Evolutionary conservation across 2,329 filamentous ascomycete genomes (phyloP), one percentile per base, ranked within the genome.

Genomic region (Fusarium musae): DNA sequence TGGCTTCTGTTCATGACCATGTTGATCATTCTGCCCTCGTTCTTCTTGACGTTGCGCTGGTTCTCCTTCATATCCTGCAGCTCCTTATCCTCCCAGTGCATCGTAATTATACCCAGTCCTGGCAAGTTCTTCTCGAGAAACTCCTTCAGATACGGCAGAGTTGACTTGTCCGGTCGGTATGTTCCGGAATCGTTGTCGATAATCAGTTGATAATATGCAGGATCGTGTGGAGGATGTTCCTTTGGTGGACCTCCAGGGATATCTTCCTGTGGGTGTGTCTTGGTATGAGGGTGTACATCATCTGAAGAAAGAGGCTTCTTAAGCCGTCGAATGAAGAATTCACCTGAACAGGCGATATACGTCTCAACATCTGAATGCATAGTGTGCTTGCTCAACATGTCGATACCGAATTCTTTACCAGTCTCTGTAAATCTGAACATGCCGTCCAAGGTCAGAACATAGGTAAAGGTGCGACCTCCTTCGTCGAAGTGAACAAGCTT

Each of bases 151-250:
- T 91, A 80, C 0, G 93, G 93, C 3, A 98, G 87, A 15, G 93
- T 86, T 16, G 91, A 87, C 63, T 93, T 92, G 78, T 97, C 94
- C 0, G 96, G 96, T 1, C 96, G 90, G 81, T 98, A 98, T 1
- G 96, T 98, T 16, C 96, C 96, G 61, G 92, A 94, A 82, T 97
- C 96, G 78, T 98, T 98, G 84, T 98, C 96, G 78, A 98, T 98
- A 72, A 96, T 86, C 13, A 98, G 88, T 80, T 97, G 93, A 81
- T 97, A 98, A 79, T 87, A 86, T 59, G 81, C 79, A n/a, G 84
- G 88, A 63, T 87, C 81, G 19, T 80, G 75, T 1, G 85, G 87
- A 6, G 86, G 87, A 1, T 82, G 70, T 0, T 79, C 78, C 21
- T 80, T 69, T 2, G 86, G 86, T 6, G 86, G 87, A 0, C 84